Evolutionary conservation across 257 asterid species (phyloP).

Genomic region (Solanum corneliomulleri): DNA sequence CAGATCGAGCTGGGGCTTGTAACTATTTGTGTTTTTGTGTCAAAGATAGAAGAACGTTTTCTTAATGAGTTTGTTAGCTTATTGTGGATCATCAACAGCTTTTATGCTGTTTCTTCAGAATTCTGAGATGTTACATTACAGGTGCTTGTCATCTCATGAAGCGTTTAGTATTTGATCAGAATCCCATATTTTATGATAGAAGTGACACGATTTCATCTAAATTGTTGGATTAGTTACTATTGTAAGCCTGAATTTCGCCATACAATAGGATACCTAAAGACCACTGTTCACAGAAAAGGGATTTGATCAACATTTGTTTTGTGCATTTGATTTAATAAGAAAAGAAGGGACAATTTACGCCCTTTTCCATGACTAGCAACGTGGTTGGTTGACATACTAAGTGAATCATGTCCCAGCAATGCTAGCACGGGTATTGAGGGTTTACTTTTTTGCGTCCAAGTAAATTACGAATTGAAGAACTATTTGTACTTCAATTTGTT

Average conservation of each 20-base stretch:
- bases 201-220: neutral
- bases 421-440: neutral
- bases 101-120: slow-evolving; percentile 21
- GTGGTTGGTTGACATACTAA: neutral
- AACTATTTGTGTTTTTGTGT: slow-evolving; percentile 12
- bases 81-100: slow-evolving; percentile 15
- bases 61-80: slow-evolving; percentile 19
- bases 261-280: neutral
- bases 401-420: neutral
- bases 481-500: neutral
- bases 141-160: slow-evolving; percentile 17
- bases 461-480: neutral
- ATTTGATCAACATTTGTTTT: neutral
- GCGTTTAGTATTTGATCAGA: neutral
- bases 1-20: slow-evolving; percentile 19
- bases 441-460: neutral
- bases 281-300: neutral
- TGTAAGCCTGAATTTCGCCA: neutral
- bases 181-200: neutral
- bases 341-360: neutral
- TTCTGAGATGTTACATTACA: slow-evolving; percentile 23
- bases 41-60: slow-evolving; percentile 2
- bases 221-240: neutral
- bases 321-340: slow-evolving; percentile 5
- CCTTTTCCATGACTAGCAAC: neutral